These are phyloP conservation scores for Coffea eugenioides DNA, from an alignment of 257 asterid species.

Conservation along the genomic window DNA sequence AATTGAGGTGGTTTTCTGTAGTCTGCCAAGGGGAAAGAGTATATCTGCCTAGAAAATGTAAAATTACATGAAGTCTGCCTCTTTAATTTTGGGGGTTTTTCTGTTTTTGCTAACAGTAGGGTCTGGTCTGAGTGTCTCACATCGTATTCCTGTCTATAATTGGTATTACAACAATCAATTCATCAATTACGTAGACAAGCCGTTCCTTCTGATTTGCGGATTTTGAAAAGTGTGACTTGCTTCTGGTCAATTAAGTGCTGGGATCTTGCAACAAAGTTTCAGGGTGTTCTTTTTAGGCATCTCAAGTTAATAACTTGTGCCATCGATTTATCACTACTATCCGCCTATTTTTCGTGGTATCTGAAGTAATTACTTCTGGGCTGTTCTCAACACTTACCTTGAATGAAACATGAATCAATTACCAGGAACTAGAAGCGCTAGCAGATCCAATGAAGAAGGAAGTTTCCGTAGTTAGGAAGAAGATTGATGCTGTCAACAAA, in stretches of 20 bases:
- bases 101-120: neutral
- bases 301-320: constrained; percentile 1
- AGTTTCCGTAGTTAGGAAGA: constrained; percentile 72
- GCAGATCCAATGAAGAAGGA: constrained; percentile 95
- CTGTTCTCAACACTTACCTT: neutral
- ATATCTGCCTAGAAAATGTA: neutral
- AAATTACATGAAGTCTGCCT: neutral
- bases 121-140: neutral
- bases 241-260: neutral
- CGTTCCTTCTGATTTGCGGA: neutral
- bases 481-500: constrained; percentile 76
- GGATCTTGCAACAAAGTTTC: neutral
- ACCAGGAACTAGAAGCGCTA: constrained; percentile 78
- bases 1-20: neutral
- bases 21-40: neutral
- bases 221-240: neutral
- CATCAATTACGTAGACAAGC: neutral
- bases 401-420: constrained; percentile 10
- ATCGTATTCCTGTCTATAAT: neutral
- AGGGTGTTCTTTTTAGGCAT: neutral
- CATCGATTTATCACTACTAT: neutral
- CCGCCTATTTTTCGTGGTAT: neutral
- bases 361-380: neutral
- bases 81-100: neutral
- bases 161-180: neutral